These are phyloP conservation scores for Zymoseptoria ardabiliae DNA, from an alignment of 2,329 filamentous ascomycete species.

Conservation along the genomic window DNA sequence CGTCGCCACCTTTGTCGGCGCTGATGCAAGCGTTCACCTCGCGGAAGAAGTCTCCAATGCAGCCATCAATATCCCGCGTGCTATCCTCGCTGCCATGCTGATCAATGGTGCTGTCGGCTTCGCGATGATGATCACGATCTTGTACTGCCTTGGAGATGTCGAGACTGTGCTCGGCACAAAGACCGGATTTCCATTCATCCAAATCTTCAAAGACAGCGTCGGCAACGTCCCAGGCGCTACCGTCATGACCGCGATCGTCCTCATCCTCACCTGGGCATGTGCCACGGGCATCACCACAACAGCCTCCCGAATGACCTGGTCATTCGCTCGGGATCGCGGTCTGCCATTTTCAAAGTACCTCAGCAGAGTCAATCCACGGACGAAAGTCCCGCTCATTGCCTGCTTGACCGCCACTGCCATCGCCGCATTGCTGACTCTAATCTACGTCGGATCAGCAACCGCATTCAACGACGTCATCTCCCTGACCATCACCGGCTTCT, in stretches of 20 bases:
- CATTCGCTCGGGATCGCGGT: slow-evolving; percentile 37
- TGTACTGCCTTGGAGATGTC: slow-evolving; percentile 39
- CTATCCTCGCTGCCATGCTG: slow-evolving; percentile 42
- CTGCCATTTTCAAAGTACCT: slow-evolving; percentile 35
- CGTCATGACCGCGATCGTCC: slow-evolving; percentile 41
- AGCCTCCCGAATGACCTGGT: slow-evolving; percentile 35
- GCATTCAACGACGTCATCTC: slow-evolving; percentile 43
- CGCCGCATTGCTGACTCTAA: slow-evolving; percentile 37
- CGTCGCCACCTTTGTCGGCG: slow-evolving; percentile 31
- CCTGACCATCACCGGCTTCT: slow-evolving; percentile 38
- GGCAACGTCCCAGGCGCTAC: slow-evolving; percentile 37
- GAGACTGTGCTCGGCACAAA: slow-evolving; percentile 34
- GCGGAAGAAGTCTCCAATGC: slow-evolving; percentile 47
- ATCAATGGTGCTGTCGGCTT: slow-evolving; percentile 45
- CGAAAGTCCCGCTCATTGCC: slow-evolving; percentile 25
- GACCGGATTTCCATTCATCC: slow-evolving; percentile 45
- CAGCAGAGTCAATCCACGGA: slow-evolving; percentile 22
- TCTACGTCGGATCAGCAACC: slow-evolving; percentile 36
- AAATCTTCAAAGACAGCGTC: slow-evolving; percentile 44
- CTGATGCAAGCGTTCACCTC: slow-evolving; percentile 41
- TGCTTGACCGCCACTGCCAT: slow-evolving; percentile 46
- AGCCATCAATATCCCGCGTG: slow-evolving; percentile 40
- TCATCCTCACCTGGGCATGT: slow-evolving; percentile 29
- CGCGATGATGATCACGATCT: slow-evolving; percentile 37
- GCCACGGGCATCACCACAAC: slow-evolving; percentile 34